Conservation (phyloP, 192 early-diverging fungal genomes). For the Backusella luteola region DNA sequence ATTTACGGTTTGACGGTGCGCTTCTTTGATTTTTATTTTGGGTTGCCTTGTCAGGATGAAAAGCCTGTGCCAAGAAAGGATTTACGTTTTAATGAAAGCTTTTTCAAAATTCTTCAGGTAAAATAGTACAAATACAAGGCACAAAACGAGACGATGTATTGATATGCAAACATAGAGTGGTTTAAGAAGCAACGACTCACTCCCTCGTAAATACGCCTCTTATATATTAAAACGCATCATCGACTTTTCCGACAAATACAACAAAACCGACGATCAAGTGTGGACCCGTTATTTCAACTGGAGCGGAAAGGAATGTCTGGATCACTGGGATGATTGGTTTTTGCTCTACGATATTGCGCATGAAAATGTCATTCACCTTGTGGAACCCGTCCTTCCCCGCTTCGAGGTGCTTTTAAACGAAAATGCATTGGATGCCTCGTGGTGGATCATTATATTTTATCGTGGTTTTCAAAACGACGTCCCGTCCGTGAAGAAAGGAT, state of each 20-base stretch:
- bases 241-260: slow-evolving; percentile 24
- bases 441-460: slow-evolving; percentile 34
- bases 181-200: slow-evolving; percentile 32
- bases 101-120: slow-evolving; percentile 37
- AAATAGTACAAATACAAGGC: background rate
- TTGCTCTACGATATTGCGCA: slow-evolving; percentile 47
- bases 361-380: slow-evolving; percentile 44
- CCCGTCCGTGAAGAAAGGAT: slow-evolving; percentile 18
- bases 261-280: background rate
- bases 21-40: slow-evolving; percentile 35
- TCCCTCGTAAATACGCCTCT: slow-evolving; percentile 30
- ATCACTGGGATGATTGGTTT: slow-evolving; percentile 52
- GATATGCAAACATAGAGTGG: slow-evolving; percentile 13
- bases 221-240: slow-evolving; percentile 34
- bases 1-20: slow-evolving; percentile 34
- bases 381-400: slow-evolving; percentile 49
- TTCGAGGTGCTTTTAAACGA: slow-evolving; percentile 28
- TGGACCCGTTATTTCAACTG: slow-evolving; percentile 36
- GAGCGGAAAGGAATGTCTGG: background rate
- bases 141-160: background rate
- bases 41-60: slow-evolving; percentile 1
- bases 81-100: slow-evolving; percentile 27
- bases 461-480: slow-evolving; percentile 34
- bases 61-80: slow-evolving; percentile 6
- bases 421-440: slow-evolving; percentile 23